Evolutionary conservation across 2,329 filamentous ascomycete species (phyloP).

Genomic region (Ascochyta pisi): DNA sequence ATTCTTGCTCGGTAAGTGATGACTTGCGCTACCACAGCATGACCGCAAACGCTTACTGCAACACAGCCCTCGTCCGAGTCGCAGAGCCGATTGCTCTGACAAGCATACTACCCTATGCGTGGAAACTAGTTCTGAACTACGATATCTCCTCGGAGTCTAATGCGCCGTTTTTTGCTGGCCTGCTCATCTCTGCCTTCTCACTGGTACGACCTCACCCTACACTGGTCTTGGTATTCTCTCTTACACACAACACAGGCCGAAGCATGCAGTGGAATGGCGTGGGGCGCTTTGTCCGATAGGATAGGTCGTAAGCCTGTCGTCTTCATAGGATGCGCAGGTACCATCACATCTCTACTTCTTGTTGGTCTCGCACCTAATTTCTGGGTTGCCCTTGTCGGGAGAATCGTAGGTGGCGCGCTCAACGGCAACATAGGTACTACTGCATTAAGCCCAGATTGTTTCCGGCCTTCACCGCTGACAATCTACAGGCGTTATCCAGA

Average conservation of each 20-base stretch:
- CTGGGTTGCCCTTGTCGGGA: conserved; percentile 79
- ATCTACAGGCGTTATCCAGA: conserved; percentile 69
- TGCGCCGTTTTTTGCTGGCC: conserved; percentile 84
- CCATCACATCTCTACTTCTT: conserved; percentile 80
- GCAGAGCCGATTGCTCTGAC: conserved; percentile 93
- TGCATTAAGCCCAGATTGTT: too few relatives aligned
- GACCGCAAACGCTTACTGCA: conserved; percentile 10
- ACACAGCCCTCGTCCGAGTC: conserved; percentile 83
- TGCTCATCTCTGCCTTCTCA: conserved; percentile 89
- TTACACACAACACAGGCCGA: conserved; percentile 61
- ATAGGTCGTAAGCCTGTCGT: conserved; percentile 51
- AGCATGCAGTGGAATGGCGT: conserved; percentile 78
- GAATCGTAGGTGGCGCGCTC: conserved; percentile 78
- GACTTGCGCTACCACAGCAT: background rate
- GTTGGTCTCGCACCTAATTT: conserved; percentile 85
- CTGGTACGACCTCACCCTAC: conserved; percentile 51
- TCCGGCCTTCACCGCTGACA: background rate
- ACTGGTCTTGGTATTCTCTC: background rate
- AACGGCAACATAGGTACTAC: conserved; percentile 76
- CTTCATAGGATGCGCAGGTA: conserved; percentile 69
- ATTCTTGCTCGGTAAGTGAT: conserved; percentile 76
- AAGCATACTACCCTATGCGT: conserved; percentile 84
- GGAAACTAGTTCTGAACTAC: conserved; percentile 49
- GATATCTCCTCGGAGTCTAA: conserved; percentile 45
- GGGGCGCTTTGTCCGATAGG: conserved; percentile 50